Conservation (phyloP, 179 eudicot genomes). For the Sideroxylon spinosum region DNA sequence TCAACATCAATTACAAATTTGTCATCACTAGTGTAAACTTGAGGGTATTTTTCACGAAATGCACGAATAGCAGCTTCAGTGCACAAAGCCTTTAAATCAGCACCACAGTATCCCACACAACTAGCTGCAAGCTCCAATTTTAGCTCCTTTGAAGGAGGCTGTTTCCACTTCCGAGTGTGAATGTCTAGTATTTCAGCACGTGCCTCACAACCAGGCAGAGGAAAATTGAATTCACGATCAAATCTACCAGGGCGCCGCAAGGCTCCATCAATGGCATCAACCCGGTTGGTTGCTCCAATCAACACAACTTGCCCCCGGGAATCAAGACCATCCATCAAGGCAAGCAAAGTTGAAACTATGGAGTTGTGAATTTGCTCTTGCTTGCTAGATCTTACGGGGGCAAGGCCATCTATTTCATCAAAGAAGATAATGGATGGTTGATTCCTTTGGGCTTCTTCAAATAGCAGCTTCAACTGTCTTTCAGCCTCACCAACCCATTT, state of each 20-base stretch:
- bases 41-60: conserved; percentile 97
- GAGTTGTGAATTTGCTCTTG: conserved; percentile 99
- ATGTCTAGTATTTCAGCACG: conserved; percentile 94
- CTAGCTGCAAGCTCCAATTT: conserved; percentile 92
- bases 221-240: conserved; percentile 93
- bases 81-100: conserved; percentile 95
- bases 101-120: conserved; percentile 99
- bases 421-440: conserved; percentile 98
- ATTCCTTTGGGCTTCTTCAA: conserved; percentile 97
- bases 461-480: conserved; percentile 83
- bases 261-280: conserved; percentile 99
- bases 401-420: conserved; percentile 98
- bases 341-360: conserved; percentile 95
- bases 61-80: conserved; percentile 99
- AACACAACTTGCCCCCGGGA: conserved; percentile 97
- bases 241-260: conserved; percentile 97
- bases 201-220: conserved; percentile 95
- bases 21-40: conserved; percentile 98
- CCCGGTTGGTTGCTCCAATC: conserved; percentile 97
- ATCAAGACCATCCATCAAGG: conserved; percentile 99
- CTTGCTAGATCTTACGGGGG: conserved; percentile 98
- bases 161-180: conserved; percentile 97
- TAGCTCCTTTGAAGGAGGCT: conserved; percentile 77
- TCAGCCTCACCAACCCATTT: conserved; percentile 99
- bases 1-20: conserved; percentile 93